Evolutionary conservation across 169 alveolate species (phyloP), one percentile per base, ranked within the genome.

Genomic region (Cryptosporidium felis): DNA sequence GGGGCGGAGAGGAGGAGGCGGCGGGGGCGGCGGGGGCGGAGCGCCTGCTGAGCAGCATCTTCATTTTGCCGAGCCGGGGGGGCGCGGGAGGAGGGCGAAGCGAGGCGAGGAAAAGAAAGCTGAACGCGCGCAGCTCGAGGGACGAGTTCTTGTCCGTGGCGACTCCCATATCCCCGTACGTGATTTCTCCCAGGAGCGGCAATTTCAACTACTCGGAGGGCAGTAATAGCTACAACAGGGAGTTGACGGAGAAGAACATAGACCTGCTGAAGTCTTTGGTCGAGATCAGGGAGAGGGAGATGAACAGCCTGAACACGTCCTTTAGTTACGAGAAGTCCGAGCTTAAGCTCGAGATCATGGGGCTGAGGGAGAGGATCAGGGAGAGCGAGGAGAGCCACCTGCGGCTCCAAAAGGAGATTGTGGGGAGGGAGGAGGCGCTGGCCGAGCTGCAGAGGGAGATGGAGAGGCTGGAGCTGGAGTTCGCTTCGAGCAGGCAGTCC

Each of bases 291-390:
- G 85, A 74, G 5, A 74, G 56, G 42, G 85, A 74, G 28, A 12
- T 74, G 23, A 36, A 28, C 3, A 56, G 56, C 12, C 28, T 74
- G 51, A 74, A 21, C 26, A 23, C 85, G 38, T 53, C 36, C 14
- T 74, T 38, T 53, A 74, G 85, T 41, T 74, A 53, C 56, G 85
- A 74, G 67, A 74, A 74, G 12, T 49, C 85, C 3, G 74, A 74
- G 26, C 42, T 49, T 56, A 74, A 56, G 45, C 46, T 74, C 18
- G 85, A 74, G 66, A 74, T 74, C n/a, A 53, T 53, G 10, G 23
- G 66, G 23, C 61, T 74, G 5, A 49, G 56, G n/a, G 56, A 74
- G 6, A 74, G n/a, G 21, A 74, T 74, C 28, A 74, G 36, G 26
- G 85, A 74, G 30, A 36, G 42, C 21, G 67, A 74, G 46, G 67